These are phyloP conservation scores for Xerocomus spinulosus DNA, from an alignment of 768 basidiomycete species.

Conservation along the genomic window DNA sequence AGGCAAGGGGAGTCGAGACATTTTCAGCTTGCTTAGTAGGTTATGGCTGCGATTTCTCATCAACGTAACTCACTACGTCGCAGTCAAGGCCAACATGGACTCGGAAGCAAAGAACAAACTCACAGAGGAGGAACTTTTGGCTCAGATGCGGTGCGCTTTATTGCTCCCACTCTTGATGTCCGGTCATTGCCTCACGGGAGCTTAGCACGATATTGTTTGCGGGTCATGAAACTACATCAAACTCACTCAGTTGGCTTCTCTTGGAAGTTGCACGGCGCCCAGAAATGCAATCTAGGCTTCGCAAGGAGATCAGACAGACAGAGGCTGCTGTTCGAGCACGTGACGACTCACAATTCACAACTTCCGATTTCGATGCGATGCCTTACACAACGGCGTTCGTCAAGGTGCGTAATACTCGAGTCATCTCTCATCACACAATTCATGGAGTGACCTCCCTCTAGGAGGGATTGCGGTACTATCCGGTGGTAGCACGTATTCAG, in stretches of 20 bases:
- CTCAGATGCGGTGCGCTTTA: constrained; percentile 9
- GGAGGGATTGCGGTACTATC: constrained; percentile 43
- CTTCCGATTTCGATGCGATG: constrained; percentile 49
- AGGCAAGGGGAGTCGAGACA: constrained; percentile 16
- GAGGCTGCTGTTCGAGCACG: not conserved
- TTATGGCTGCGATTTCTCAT: not conserved
- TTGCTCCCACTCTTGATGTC: not conserved
- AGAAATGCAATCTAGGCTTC: constrained; percentile 57
- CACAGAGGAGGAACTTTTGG: constrained; percentile 1
- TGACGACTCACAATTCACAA: not conserved
- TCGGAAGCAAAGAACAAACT: constrained; percentile 21
- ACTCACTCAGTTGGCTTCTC: constrained; percentile 29
- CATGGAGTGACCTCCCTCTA: constrained; percentile 19
- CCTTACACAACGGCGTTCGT: constrained; percentile 28
- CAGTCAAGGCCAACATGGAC: constrained; percentile 30
- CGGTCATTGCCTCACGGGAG: not conserved
- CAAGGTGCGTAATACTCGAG: not conserved
- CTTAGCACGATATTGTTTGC: constrained; percentile 43
- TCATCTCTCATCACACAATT: not conserved
- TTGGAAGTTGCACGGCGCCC: constrained; percentile 57
- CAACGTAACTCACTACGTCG: not conserved
- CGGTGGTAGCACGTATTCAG: constrained; percentile 47
- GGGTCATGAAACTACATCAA: constrained; percentile 50
- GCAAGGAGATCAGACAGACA: constrained; percentile 27
- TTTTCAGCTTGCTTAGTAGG: constrained; percentile 38